Percentiles rank a stretch among this genome's conserved stretches.
phyloP scores from a whole-genome alignment of 1,139 yeast species.

The Diutina rugosa region DNA sequence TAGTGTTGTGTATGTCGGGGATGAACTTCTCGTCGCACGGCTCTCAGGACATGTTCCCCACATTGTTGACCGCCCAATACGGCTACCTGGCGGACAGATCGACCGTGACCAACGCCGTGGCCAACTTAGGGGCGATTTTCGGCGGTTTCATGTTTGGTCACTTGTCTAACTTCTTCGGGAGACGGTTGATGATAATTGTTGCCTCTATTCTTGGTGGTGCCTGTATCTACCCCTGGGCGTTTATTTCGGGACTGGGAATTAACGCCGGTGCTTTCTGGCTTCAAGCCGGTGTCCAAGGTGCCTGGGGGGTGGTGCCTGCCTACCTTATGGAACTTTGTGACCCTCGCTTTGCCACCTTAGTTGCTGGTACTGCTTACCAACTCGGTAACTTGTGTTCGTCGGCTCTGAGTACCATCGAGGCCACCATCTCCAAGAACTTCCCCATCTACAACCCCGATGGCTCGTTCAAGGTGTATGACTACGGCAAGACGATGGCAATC shows the following conservation, averaged over 20 bases:
- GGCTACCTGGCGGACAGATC: slow-evolving; percentile 35
- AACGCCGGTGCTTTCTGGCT: slow-evolving; percentile 72
- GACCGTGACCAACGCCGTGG: slow-evolving; percentile 58
- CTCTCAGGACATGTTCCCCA: slow-evolving; percentile 63
- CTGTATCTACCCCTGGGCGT: slow-evolving; percentile 65
- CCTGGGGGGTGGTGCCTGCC: slow-evolving; percentile 80
- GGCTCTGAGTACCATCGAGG: slow-evolving; percentile 74
- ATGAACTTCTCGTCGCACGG: slow-evolving; percentile 59
- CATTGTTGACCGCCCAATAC: slow-evolving; percentile 43
- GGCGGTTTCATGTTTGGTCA: slow-evolving; percentile 61
- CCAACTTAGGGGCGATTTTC: slow-evolving; percentile 54
- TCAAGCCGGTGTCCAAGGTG: slow-evolving; percentile 77
- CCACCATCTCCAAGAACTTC: slow-evolving; percentile 58
- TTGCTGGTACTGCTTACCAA: slow-evolving; percentile 68
- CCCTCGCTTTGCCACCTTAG: slow-evolving; percentile 62
- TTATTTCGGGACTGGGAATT: slow-evolving; percentile 35
- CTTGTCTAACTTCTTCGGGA: slow-evolving; percentile 43
- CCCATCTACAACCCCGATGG: slow-evolving; percentile 18
- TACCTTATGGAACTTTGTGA: slow-evolving; percentile 68
- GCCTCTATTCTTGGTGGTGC: slow-evolving; percentile 61
- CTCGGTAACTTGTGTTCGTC: slow-evolving; percentile 76
- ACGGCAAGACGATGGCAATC: slow-evolving; percentile 59
- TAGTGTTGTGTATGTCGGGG: slow-evolving; percentile 34
- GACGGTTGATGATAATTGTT: slow-evolving; percentile 37
- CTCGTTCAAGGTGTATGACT: slow-evolving; percentile 10